phyloP scores from a whole-genome alignment of 202 grass and related monocot species.

The Elaeis oleifera region DNA sequence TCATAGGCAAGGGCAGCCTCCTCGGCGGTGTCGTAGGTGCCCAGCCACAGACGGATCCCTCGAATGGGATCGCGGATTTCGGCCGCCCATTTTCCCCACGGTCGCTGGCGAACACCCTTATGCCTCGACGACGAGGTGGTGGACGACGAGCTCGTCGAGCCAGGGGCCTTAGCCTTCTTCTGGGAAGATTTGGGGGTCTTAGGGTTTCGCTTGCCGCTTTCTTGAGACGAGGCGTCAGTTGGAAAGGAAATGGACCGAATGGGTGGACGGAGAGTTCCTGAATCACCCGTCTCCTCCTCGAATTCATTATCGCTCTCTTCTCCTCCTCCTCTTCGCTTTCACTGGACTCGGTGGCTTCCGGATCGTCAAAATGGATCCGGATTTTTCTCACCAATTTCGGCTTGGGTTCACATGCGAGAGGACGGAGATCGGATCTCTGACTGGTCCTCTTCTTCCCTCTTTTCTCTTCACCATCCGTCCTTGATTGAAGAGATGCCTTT shows the following conservation, averaged over 20 bases:
- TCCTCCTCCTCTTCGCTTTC: constrained; percentile 31
- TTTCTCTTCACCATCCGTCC: constrained; percentile 36
- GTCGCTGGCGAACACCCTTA: constrained; percentile 72
- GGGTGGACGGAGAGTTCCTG: constrained; percentile 19
- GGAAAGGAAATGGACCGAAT: background rate
- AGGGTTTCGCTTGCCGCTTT: background rate
- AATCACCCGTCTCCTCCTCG: constrained; percentile 30
- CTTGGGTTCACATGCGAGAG: constrained; percentile 6
- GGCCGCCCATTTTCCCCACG: constrained; percentile 92
- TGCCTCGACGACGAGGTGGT: constrained; percentile 18
- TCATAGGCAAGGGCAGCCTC: constrained; percentile 57
- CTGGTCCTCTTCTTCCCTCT: constrained; percentile 27
- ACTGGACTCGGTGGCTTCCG: constrained; percentile 69
- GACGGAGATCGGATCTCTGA: background rate
- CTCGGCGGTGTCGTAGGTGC: constrained; percentile 65
- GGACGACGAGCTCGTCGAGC: background rate
- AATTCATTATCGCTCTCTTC: no score
- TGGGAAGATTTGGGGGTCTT: constrained; percentile 7
- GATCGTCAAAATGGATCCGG: constrained; percentile 66
- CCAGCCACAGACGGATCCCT: constrained; percentile 66
- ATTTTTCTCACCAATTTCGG: constrained; percentile 27
- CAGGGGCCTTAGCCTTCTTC: background rate
- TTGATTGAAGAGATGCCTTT: background rate
- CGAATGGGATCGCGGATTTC: constrained; percentile 89
- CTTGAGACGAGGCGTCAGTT: background rate